Evolutionary conservation across 495 filamentous ascomycete genomes (phyloP).

Genomic region (Aspergillus cristatus): DNA sequence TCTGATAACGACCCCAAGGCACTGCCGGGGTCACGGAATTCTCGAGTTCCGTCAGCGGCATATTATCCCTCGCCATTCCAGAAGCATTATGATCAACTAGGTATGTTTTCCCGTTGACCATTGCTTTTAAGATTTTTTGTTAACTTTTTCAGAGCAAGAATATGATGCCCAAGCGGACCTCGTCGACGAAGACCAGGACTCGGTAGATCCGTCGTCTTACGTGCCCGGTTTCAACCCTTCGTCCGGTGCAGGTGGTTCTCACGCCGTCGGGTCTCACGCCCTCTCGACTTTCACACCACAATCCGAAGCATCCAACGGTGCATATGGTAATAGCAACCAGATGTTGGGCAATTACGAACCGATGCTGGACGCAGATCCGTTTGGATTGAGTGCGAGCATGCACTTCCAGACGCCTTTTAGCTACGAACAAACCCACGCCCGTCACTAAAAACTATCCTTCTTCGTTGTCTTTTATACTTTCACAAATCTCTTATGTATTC

Average conservation of each 20-base stretch:
- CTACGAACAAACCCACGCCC: slow-evolving; percentile 50
- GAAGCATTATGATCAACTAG: slow-evolving; percentile 93
- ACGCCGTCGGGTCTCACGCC: slow-evolving; percentile 22
- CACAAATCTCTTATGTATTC: neutral
- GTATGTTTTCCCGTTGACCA: slow-evolving; percentile 62
- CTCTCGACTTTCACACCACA: slow-evolving; percentile 31
- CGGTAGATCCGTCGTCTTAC: slow-evolving; percentile 60
- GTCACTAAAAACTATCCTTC: slow-evolving; percentile 18
- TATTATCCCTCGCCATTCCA: slow-evolving; percentile 84
- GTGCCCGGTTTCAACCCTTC: slow-evolving; percentile 46
- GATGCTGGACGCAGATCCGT: slow-evolving; percentile 81
- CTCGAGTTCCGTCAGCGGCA: slow-evolving; percentile 34
- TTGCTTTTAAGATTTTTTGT: neutral
- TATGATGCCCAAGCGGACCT: slow-evolving; percentile 95
- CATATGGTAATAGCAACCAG: slow-evolving; percentile 48
- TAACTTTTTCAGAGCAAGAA: slow-evolving; percentile 72
- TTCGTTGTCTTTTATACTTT: slow-evolving; percentile 1
- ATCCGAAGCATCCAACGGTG: slow-evolving; percentile 26
- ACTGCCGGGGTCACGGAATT: slow-evolving; percentile 19
- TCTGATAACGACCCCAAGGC: slow-evolving; percentile 31
- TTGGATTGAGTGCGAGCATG: slow-evolving; percentile 86
- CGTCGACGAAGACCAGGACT: slow-evolving; percentile 75
- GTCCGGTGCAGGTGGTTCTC: slow-evolving; percentile 33
- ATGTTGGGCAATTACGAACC: slow-evolving; percentile 74
- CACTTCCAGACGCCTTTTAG: slow-evolving; percentile 86